Base-by-base conservation (phyloP, 2,329 filamentous ascomycete species). In the Colletotrichum kahawae region DNA sequence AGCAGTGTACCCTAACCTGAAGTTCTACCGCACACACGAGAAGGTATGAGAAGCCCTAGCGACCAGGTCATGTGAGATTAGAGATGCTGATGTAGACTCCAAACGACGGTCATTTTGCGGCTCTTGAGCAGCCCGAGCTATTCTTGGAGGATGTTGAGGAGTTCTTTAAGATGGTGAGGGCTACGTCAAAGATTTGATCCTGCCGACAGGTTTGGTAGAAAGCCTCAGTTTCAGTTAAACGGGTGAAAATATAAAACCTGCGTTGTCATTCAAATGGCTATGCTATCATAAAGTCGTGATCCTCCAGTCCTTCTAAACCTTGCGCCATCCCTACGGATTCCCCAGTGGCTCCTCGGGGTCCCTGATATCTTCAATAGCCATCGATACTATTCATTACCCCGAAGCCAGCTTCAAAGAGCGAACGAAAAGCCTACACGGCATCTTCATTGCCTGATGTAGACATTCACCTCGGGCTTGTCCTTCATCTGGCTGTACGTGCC, bases 1-100 rank as follows among this genome's bases (percentile, higher is more conserved):
- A 33, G 33, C 68, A 21, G 31, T 31, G 3, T 77, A 73, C 29
- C 77, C 77, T 12, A 78, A 79, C 10, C 56, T 80, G 2, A 64
- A 70, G 16, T 68, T 78, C 24, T 76, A 63, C 6, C 74, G 60
- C 7, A 12, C 1, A 18, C 70, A 76, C 4, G 74, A 76, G 5
- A 74, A 69, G 59, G 74, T 67, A 9, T 13, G 48, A 33, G n/a
- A 63, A 33, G 31, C 6, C 6, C 21, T 51, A 7, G 1, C 10
- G 0, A 18, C 7, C 4, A 24, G 4, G 3, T 24, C 1, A 21
- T 12, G 0, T 2, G 16, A n/a, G 24, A 1, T n/a, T 3, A 6
- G 14, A 16, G 8, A n/a, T 33, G 13, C 38, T 76, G 4, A 75
- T 5, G 12, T 18, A 6, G 2, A 18, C 1, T 13, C 1, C 2